Conservation (phyloP, 208 protist genomes). For the Trichomonas tenax region DNA sequence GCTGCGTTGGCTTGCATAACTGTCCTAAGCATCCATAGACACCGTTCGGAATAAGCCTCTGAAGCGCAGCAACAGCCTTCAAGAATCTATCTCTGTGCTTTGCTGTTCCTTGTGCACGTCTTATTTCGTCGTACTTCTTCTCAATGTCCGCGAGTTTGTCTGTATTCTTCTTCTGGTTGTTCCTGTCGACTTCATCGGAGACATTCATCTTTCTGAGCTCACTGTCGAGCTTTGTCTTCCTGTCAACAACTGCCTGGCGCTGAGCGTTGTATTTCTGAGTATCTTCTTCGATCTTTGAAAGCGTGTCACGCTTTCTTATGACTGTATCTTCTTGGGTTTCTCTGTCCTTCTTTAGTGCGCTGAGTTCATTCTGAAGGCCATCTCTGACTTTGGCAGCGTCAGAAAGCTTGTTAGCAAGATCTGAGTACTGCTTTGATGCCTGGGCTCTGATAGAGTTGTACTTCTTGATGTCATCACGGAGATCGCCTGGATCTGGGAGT, state of each 20-base stretch:
- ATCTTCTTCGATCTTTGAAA: background rate
- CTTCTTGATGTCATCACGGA: background rate
- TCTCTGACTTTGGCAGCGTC: background rate
- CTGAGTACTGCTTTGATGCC: background rate
- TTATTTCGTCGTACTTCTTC: background rate
- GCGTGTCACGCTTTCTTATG: background rate
- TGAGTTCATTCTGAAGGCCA: background rate
- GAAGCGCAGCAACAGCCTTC: background rate
- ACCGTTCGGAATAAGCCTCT: slow-evolving; percentile 21
- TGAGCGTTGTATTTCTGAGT: background rate
- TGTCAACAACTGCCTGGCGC: background rate
- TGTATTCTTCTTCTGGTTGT: background rate
- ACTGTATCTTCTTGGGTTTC: background rate
- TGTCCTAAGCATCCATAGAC: slow-evolving; percentile 26
- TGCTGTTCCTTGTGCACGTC: background rate
- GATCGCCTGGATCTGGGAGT: background rate
- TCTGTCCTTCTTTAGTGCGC: background rate
- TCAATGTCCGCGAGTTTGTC: background rate
- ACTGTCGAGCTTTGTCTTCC: too few species aligned
- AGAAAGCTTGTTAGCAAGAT: background rate
- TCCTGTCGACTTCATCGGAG: background rate
- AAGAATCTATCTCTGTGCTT: background rate
- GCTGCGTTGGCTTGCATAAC: slow-evolving; percentile 16
- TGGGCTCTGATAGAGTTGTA: background rate
- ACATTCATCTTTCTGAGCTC: background rate